A percentile compares a stretch with the other conserved stretches of the same genome.
Evolutionary conservation across 208 protist species (phyloP).

Genomic region (Wallacemonas sp.): DNA sequence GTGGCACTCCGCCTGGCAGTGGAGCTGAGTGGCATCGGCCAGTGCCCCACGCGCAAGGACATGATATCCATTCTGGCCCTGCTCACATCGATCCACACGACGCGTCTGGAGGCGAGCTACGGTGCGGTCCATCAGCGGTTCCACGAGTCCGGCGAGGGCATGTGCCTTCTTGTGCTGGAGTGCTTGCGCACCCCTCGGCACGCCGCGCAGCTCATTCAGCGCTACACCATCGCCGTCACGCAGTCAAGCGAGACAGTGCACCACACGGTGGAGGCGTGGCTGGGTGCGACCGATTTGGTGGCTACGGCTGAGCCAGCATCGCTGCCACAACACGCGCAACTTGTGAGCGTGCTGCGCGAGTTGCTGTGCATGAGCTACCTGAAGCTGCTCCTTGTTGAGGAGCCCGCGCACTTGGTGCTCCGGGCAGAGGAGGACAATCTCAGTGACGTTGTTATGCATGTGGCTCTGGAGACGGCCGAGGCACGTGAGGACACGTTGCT

Average conservation of each 20-base stretch:
- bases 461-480: conserved; percentile 25
- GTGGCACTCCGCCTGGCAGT: conserved; percentile 43
- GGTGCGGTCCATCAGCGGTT: neutral
- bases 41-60: neutral
- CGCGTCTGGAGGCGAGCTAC: conserved; percentile 2
- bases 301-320: neutral
- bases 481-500: conserved; percentile 36
- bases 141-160: conserved; percentile 27
- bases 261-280: neutral
- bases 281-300: neutral
- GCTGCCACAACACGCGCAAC: neutral
- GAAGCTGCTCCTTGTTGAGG: conserved; percentile 51
- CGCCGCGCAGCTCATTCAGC: conserved; percentile 26
- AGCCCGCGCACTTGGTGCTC: conserved; percentile 20
- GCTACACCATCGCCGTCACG: conserved; percentile 27
- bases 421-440: conserved; percentile 1
- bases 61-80: conserved; percentile 7
- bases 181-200: conserved; percentile 34
- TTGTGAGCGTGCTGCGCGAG: conserved; percentile 2
- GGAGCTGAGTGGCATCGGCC: conserved; percentile 25
- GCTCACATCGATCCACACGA: neutral
- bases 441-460: conserved; percentile 3
- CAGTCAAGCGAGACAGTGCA: conserved; percentile 9
- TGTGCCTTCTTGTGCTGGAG: conserved; percentile 49
- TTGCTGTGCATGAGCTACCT: conserved; percentile 47